Conservation (phyloP, 1,139 yeast species). For the Saccharomyces hybrid region DNA sequence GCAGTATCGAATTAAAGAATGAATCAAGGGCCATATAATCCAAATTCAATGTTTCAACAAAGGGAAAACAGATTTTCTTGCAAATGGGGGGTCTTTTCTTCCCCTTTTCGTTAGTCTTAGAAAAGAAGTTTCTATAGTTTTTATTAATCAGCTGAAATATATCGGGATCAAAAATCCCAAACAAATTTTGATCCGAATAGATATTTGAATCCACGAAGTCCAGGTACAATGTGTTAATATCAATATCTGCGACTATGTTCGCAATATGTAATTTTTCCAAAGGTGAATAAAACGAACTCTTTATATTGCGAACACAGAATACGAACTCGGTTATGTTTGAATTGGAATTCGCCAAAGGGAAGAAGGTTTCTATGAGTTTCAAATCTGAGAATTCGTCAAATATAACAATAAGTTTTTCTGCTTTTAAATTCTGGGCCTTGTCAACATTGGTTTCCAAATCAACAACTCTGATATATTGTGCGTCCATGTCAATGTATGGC, state of each 20-base stretch:
- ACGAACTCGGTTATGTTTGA: background rate
- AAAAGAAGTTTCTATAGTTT: background rate
- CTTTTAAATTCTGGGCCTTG: background rate
- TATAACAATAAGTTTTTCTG: background rate
- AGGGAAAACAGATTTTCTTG: conserved; percentile 11
- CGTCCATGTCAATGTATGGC: background rate
- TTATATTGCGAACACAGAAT: background rate
- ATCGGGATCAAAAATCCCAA: conserved; percentile 13
- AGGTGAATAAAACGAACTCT: background rate
- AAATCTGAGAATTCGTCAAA: background rate
- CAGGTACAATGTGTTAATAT: background rate
- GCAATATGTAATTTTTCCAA: background rate
- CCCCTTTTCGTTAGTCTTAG: background rate
- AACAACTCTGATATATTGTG: background rate
- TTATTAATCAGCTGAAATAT: conserved; percentile 7
- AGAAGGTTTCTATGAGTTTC: background rate
- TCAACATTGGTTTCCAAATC: background rate
- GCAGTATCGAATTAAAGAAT: conserved; percentile 12
- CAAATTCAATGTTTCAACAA: conserved; percentile 8
- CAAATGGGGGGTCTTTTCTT: conserved; percentile 9
- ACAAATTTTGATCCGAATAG: conserved; percentile 11
- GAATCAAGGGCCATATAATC: conserved; percentile 18
- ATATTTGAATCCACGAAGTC: conserved; percentile 6
- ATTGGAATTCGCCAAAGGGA: background rate
- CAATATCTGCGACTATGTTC: background rate